Conservation (phyloP, 1,284 basidiomycete genomes). For the Malassezia arunalokei region DNA sequence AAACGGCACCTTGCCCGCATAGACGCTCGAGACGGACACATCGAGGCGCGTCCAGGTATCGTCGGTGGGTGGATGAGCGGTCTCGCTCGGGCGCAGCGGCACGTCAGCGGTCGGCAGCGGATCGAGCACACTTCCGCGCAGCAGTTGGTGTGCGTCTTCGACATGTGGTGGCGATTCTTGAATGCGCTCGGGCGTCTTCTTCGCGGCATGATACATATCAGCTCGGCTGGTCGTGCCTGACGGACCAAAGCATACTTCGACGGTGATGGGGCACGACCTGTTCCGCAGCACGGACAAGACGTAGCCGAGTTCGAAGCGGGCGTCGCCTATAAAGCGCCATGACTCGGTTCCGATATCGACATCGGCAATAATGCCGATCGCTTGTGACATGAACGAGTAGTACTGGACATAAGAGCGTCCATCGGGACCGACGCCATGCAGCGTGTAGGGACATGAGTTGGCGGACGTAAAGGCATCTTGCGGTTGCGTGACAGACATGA, state of each 20-base stretch:
- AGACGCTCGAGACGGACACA: constrained; percentile 28
- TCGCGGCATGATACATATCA: constrained; percentile 28
- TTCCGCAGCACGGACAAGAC: constrained; percentile 50
- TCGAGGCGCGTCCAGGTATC: constrained; percentile 23
- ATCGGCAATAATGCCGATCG: constrained; percentile 82
- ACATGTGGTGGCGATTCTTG: neutral
- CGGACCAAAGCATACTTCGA: constrained; percentile 35
- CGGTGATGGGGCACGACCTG: constrained; percentile 26
- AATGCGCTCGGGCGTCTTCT: constrained; percentile 26
- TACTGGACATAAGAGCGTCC: constrained; percentile 43
- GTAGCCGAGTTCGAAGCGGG: constrained; percentile 73
- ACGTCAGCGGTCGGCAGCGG: neutral
- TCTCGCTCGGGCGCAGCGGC: neutral
- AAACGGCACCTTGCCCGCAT: constrained; percentile 41
- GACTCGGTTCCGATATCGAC: constrained; percentile 63
- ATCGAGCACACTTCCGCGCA: constrained; percentile 1
- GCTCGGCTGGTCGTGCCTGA: constrained; percentile 19
- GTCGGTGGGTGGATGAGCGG: neutral
- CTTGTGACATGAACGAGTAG: constrained; percentile 79
- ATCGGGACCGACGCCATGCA: neutral
- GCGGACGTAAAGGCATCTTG: constrained; percentile 26
- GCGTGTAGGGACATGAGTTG: constrained; percentile 8
- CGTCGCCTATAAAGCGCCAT: constrained; percentile 83
- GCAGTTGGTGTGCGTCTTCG: neutral
- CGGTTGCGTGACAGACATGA: constrained; percentile 66